phyloP scores from a whole-genome alignment of 1,139 yeast genomes.

The Candida labiduridarum region DNA sequence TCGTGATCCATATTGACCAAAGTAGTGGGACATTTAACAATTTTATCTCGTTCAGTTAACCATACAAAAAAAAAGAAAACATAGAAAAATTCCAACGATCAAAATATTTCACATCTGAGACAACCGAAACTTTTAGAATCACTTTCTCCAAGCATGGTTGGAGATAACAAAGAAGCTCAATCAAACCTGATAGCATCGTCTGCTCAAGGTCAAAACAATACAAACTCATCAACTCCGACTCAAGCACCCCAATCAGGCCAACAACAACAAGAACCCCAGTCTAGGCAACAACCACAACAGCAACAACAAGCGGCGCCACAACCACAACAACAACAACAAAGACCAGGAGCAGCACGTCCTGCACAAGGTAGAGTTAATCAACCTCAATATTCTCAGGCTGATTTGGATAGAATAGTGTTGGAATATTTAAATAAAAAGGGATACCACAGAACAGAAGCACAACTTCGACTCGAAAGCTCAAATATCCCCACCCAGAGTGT shows the following conservation, averaged over 20 bases:
- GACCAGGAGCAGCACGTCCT: conserved; percentile 11
- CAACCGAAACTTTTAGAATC: not conserved
- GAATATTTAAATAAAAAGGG: conserved; percentile 94
- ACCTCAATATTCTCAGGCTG: conserved; percentile 63
- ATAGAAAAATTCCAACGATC: not conserved
- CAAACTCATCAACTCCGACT: not conserved
- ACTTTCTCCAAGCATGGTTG: not conserved
- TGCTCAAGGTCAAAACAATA: not conserved
- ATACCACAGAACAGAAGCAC: conserved; percentile 90
- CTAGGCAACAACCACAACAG: conserved; percentile 5
- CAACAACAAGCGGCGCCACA: conserved; percentile 1
- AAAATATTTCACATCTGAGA: not conserved
- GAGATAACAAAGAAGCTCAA: not conserved
- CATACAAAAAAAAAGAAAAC: not conserved
- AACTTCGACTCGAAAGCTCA: conserved; percentile 85
- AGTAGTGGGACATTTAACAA: not conserved
- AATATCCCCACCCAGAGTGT: conserved; percentile 63
- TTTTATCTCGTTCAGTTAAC: not conserved
- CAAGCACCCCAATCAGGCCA: not conserved
- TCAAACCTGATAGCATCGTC: not conserved
- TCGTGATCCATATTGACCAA: not conserved
- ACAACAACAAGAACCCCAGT: conserved; percentile 1
- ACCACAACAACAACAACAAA: conserved; percentile 8
- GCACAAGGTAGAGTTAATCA: conserved; percentile 22
- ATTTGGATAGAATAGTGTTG: conserved; percentile 83